Evolutionary conservation across 2,329 filamentous ascomycete genomes (phyloP).

Genomic region (Oidium heveae): DNA sequence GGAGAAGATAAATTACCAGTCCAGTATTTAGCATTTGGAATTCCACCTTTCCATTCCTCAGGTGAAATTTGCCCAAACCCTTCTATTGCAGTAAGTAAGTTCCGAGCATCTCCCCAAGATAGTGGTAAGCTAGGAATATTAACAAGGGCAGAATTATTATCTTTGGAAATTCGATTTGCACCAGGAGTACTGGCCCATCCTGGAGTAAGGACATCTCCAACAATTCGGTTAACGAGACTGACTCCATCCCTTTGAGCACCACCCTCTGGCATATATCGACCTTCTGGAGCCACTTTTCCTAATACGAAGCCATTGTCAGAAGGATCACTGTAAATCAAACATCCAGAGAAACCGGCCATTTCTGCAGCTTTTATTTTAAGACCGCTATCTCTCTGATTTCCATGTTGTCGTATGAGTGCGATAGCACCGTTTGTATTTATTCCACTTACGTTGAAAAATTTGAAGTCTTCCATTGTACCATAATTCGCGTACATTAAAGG

Average conservation of each 20-base stretch:
- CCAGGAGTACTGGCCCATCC: slow-evolving; percentile 52
- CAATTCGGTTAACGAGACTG: slow-evolving; percentile 53
- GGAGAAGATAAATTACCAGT: slow-evolving; percentile 55
- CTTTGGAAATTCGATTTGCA: slow-evolving; percentile 37
- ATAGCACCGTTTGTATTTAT: slow-evolving; percentile 58
- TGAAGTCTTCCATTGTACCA: slow-evolving; percentile 64
- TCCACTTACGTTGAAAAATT: slow-evolving; percentile 40
- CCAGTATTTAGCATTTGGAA: slow-evolving; percentile 66
- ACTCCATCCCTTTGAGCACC: slow-evolving; percentile 66
- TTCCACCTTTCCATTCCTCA: slow-evolving; percentile 48
- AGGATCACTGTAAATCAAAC: slow-evolving; percentile 82
- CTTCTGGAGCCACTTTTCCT: slow-evolving; percentile 49
- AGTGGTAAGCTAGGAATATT: slow-evolving; percentile 78
- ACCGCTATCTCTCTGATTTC: slow-evolving; percentile 43
- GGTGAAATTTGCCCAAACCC: slow-evolving; percentile 47
- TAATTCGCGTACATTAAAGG: slow-evolving; percentile 84
- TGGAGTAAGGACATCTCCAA: slow-evolving; percentile 81
- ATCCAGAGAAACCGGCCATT: slow-evolving; percentile 60
- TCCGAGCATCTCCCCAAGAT: slow-evolving; percentile 69
- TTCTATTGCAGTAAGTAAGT: slow-evolving; percentile 48
- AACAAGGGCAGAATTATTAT: slow-evolving; percentile 46
- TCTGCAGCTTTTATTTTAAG: slow-evolving; percentile 82
- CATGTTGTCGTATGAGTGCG: slow-evolving; percentile 59
- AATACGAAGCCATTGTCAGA: slow-evolving; percentile 55
- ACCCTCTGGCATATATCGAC: slow-evolving; percentile 56